phyloP scores from a whole-genome alignment of 371 early-diverging fungal genomes.

The Phascolomyces articulosus region DNA sequence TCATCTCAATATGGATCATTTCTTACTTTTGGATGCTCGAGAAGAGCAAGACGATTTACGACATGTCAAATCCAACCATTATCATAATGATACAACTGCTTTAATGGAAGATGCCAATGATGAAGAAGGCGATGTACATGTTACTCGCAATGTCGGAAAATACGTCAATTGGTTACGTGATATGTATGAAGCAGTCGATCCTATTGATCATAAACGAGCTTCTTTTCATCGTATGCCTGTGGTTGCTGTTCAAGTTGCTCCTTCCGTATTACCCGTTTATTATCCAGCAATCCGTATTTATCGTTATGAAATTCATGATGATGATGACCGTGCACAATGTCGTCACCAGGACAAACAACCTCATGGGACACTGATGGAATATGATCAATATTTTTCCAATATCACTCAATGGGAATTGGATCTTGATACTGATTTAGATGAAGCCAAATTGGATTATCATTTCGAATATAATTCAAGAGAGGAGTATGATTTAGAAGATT shows the following conservation, averaged over 20 bases:
- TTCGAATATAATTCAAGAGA: constrained; percentile 61
- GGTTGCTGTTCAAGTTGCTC: constrained; percentile 62
- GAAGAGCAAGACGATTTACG: constrained; percentile 19
- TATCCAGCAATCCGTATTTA: constrained; percentile 74
- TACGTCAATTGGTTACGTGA: constrained; percentile 32
- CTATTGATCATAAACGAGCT: constrained; percentile 18
- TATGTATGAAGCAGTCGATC: constrained; percentile 31
- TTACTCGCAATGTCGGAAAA: constrained; percentile 26
- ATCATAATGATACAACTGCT: neutral
- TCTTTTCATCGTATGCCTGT: constrained; percentile 21
- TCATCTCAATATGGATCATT: constrained; percentile 83
- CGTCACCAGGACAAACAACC: constrained; percentile 16
- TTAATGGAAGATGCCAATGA: neutral
- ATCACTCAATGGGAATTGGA: constrained; percentile 40
- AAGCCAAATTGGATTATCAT: constrained; percentile 26
- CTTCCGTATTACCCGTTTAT: constrained; percentile 76
- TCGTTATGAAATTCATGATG: constrained; percentile 49
- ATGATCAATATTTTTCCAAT: constrained; percentile 39
- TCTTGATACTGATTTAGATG: constrained; percentile 8
- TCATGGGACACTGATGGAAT: constrained; percentile 34
- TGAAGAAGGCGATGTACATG: constrained; percentile 23
- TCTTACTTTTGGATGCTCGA: constrained; percentile 42
- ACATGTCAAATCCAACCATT: neutral
- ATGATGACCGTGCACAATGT: constrained; percentile 14
- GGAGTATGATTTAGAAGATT: constrained; percentile 63